phyloP scores from a whole-genome alignment of 441 rosid species.

The Erodium moschatum region DNA sequence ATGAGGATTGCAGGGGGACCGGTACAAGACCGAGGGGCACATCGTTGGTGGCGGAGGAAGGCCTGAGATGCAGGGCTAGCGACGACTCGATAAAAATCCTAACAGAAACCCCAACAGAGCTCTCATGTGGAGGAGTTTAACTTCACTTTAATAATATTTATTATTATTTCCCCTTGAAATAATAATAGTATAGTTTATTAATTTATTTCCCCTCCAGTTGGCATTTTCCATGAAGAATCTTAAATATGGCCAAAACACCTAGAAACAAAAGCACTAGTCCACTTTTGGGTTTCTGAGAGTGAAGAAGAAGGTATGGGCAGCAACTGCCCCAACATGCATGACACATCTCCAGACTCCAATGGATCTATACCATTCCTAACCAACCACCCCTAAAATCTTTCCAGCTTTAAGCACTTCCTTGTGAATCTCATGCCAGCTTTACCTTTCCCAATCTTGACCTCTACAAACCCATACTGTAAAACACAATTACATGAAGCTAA shows the following conservation, averaged over 20 bases:
- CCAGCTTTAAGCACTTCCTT: neutral
- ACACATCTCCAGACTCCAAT: neutral
- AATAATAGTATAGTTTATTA: no score
- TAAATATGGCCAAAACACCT: conserved; percentile 3
- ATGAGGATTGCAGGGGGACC: no score
- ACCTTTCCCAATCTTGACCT: no score
- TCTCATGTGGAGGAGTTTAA: no score
- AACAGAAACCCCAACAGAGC: no score
- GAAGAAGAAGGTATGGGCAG: neutral
- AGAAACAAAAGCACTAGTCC: neutral
- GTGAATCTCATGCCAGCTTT: no score
- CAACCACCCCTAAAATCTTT: conserved; percentile 16
- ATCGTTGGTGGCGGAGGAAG: no score
- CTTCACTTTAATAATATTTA: no score
- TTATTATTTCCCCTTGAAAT: no score
- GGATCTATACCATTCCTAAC: conserved; percentile 15
- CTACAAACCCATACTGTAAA: neutral
- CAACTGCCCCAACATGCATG: conserved; percentile 11
- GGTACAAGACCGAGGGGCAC: no score
- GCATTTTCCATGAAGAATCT: conserved; percentile 16
- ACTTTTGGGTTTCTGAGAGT: conserved; percentile 11
- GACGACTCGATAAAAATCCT: no score
- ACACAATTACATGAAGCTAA: neutral
- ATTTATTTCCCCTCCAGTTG: neutral
- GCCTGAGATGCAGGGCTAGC: no score